A percentile compares a stretch with the other conserved stretches of the same genome.
Evolutionary conservation across 2,329 filamentous ascomycete species (phyloP).

Genomic region (Aureobasidium sp.): DNA sequence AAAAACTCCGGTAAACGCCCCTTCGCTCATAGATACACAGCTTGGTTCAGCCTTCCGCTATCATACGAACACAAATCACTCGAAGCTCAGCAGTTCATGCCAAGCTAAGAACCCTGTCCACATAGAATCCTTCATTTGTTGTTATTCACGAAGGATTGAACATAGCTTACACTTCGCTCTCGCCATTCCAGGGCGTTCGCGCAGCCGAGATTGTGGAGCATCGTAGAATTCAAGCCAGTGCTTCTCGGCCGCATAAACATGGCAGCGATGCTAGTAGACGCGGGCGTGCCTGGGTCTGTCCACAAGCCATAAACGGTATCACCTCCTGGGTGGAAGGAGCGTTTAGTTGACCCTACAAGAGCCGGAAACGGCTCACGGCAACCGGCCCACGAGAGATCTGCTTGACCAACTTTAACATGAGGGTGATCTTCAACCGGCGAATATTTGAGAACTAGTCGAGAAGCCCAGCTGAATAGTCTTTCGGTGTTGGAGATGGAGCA

Average conservation of each 20-base stretch:
- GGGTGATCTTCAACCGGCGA: constrained; percentile 1
- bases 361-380: constrained; percentile 9
- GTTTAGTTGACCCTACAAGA: background rate
- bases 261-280: background rate
- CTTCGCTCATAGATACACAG: background rate
- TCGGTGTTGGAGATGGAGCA: background rate
- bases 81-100: background rate
- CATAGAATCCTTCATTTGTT: background rate
- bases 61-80: background rate
- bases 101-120: background rate
- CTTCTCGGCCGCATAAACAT: background rate
- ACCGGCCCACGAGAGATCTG: background rate
- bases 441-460: background rate
- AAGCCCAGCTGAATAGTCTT: background rate
- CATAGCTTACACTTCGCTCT: background rate
- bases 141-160: background rate
- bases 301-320: background rate
- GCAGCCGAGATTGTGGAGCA: constrained; percentile 4
- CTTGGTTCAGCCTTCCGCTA: background rate
- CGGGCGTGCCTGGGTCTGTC: constrained; percentile 7
- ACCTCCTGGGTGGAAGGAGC: background rate
- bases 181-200: background rate
- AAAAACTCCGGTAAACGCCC: background rate
- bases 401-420: background rate
- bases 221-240: background rate